phyloP scores from a whole-genome alignment of 306 rosid genomes.

The Rubus parviflorus region DNA sequence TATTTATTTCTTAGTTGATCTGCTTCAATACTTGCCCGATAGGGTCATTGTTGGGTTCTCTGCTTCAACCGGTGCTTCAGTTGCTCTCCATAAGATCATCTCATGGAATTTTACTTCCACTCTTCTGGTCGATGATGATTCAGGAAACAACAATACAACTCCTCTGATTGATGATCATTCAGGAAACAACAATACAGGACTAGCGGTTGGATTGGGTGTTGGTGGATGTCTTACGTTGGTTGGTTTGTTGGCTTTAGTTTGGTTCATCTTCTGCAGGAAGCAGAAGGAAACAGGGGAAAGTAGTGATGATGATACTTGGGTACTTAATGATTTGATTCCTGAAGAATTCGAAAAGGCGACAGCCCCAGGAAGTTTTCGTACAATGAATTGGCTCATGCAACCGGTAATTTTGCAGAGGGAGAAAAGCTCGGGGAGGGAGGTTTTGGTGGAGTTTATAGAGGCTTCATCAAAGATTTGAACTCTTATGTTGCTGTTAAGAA shows the following conservation, averaged over 20 bases:
- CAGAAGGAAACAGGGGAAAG: not conserved
- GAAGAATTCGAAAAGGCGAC: too few relatives aligned
- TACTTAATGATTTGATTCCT: not conserved
- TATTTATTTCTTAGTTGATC: not conserved
- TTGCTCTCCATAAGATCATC: not conserved
- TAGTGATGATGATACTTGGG: not conserved
- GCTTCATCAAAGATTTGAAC: slow-evolving; percentile 5
- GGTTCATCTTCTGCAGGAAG: slow-evolving; percentile 17
- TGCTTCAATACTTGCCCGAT: not conserved
- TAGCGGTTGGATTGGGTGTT: not conserved
- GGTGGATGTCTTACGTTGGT: not conserved
- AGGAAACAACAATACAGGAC: not conserved
- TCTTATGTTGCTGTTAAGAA: not conserved
- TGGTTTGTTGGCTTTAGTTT: not conserved
- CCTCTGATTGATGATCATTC: not conserved
- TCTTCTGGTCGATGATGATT: not conserved
- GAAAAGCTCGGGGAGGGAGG: slow-evolving; percentile 20
- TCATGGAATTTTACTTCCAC: slow-evolving; percentile 5
- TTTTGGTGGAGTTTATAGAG: slow-evolving; percentile 13
- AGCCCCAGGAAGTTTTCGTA: slow-evolving; percentile 15
- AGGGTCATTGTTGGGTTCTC: slow-evolving; percentile 28
- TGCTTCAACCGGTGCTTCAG: not conserved
- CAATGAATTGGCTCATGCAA: not conserved
- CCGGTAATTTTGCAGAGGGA: not conserved
- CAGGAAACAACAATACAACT: too few relatives aligned